A percentile compares a stretch with the other conserved stretches of the same genome.
Conservation (phyloP, 331 rosid genomes). For the Stylosanthes scabra region DNA sequence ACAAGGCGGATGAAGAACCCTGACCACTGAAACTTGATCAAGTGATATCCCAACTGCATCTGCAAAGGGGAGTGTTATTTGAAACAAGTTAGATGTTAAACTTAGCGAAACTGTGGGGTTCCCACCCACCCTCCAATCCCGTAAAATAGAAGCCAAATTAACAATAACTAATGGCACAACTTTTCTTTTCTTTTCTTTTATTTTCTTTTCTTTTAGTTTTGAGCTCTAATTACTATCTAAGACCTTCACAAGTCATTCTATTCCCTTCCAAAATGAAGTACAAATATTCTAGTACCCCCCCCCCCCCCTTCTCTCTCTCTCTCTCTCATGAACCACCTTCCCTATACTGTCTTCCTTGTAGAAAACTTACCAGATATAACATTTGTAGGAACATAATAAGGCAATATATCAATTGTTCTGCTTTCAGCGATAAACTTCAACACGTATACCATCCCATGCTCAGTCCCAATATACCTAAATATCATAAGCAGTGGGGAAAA, state of each 20-base stretch:
- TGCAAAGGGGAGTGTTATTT: constrained; percentile 48
- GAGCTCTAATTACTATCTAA: too few species aligned
- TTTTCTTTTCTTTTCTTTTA: background rate
- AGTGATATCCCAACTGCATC: constrained; percentile 79
- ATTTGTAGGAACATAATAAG: constrained; percentile 75
- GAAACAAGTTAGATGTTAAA: constrained; percentile 27
- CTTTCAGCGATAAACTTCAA: constrained; percentile 63
- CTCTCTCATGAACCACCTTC: background rate
- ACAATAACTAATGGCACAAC: constrained; percentile 6
- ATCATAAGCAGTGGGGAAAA: constrained; percentile 41
- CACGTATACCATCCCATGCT: constrained; percentile 77
- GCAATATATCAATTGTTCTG: constrained; percentile 60
- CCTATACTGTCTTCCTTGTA: background rate
- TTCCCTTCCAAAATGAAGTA: background rate
- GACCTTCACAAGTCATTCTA: constrained; percentile 2
- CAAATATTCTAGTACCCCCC: background rate
- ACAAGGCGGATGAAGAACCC: constrained; percentile 82
- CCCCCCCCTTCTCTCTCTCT: too few species aligned
- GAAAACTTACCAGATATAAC: constrained; percentile 66
- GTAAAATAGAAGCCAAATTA: background rate
- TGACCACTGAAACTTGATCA: constrained; percentile 74
- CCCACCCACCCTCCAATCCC: background rate
- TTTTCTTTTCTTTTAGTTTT: background rate
- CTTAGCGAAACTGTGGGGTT: constrained; percentile 14
- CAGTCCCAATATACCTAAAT: constrained; percentile 85